phyloP scores from a whole-genome alignment of 1,139 yeast genomes.

The Pneumocystis sp. region DNA sequence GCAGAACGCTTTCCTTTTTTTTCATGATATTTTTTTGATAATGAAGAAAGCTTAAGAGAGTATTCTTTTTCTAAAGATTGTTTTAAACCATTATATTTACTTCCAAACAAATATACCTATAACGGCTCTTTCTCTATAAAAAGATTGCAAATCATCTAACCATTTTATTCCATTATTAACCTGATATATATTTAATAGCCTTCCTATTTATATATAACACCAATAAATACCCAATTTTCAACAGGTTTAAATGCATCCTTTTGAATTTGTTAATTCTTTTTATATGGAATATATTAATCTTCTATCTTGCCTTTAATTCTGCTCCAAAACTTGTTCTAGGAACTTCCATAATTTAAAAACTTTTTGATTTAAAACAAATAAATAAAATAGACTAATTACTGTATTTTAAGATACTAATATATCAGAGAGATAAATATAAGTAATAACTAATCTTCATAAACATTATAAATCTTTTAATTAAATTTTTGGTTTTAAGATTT shows the following conservation, averaged over 20 bases:
- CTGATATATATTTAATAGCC: conserved; percentile 13
- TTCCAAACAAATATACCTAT: conserved; percentile 22
- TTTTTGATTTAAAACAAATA: background rate
- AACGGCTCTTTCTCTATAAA: conserved; percentile 66
- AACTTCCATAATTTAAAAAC: background rate
- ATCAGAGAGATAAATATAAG: no score
- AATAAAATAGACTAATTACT: background rate
- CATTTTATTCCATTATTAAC: conserved; percentile 54
- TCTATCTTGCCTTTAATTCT: background rate
- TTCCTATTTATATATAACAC: background rate
- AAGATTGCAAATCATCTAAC: conserved; percentile 63
- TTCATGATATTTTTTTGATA: conserved; percentile 58
- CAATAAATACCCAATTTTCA: conserved; percentile 10
- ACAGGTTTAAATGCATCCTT: conserved; percentile 13
- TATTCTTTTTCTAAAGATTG: conserved; percentile 52
- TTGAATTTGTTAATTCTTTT: background rate
- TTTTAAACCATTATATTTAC: background rate
- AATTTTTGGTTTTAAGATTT: background rate
- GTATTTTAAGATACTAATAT: background rate
- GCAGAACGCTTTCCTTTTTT: conserved; percentile 61
- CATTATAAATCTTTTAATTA: background rate
- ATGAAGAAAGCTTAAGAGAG: conserved; percentile 46
- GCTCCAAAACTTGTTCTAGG: background rate
- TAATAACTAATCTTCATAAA: background rate
- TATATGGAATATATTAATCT: background rate